Conservation (phyloP, 1,284 basidiomycete species). For the Marasmius sp. region DNA sequence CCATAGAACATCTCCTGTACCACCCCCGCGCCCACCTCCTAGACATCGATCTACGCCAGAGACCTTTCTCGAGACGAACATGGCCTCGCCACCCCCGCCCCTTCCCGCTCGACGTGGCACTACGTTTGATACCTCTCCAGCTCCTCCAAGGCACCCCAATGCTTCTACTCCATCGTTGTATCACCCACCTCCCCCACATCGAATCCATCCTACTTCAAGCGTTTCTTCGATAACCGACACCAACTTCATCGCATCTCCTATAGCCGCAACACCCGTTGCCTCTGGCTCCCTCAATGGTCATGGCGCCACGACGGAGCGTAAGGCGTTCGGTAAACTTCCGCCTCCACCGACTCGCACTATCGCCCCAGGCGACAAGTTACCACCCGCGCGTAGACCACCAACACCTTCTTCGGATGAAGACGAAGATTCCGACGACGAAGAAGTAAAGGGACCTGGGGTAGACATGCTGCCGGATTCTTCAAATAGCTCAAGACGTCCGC, state of each 20-base stretch:
- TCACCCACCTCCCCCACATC: not conserved
- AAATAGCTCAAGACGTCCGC: constrained; percentile 79
- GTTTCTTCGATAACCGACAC: not conserved
- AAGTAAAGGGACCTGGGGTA: constrained; percentile 33
- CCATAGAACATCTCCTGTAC: constrained; percentile 25
- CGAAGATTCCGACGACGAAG: constrained; percentile 55
- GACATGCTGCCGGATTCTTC: constrained; percentile 83
- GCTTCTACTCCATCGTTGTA: not conserved
- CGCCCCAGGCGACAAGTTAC: constrained; percentile 64
- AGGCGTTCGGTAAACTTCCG: constrained; percentile 48
- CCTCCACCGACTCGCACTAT: constrained; percentile 76
- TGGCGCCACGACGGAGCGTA: constrained; percentile 35
- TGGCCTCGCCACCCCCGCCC: constrained; percentile 11
- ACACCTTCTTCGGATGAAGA: constrained; percentile 52
- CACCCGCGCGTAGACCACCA: constrained; percentile 49
- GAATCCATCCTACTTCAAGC: not conserved
- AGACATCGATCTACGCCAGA: constrained; percentile 16
- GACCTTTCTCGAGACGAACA: not conserved
- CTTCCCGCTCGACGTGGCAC: constrained; percentile 13
- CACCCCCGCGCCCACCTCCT: constrained; percentile 30
- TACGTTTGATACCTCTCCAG: not conserved
- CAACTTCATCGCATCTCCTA: not conserved
- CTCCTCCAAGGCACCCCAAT: not conserved
- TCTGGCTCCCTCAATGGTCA: constrained; percentile 13
- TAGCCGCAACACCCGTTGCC: constrained; percentile 19